Conservation (phyloP, 257 asterid genomes). For the Vinca minor region DNA sequence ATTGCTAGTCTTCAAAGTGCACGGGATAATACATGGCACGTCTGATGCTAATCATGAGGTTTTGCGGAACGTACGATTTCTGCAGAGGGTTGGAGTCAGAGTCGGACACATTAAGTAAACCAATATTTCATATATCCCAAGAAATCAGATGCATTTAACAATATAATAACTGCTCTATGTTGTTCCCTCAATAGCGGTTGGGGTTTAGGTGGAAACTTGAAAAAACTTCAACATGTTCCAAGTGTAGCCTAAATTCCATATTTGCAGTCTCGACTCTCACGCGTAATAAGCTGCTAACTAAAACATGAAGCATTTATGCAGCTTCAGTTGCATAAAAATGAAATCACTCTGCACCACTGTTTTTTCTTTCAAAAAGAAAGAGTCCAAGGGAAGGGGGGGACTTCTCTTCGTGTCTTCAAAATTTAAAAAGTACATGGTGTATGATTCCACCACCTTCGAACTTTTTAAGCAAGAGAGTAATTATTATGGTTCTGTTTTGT, state of each 20-base stretch:
- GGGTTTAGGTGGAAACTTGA: background rate
- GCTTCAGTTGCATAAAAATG: too few relatives aligned
- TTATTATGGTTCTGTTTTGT: too few relatives aligned
- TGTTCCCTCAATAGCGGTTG: background rate
- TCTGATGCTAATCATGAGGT: constrained; percentile 6
- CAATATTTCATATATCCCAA: too few relatives aligned
- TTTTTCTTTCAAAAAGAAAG: too few relatives aligned
- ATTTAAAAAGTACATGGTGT: too few relatives aligned
- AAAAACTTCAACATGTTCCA: too few relatives aligned
- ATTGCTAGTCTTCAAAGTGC: constrained; percentile 1
- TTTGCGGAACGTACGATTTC: background rate
- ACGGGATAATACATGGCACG: constrained; percentile 2
- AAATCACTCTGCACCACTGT: background rate
- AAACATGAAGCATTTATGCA: background rate
- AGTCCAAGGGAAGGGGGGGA: too few relatives aligned
- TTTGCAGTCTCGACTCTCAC: background rate
- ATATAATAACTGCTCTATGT: background rate
- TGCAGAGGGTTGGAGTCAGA: background rate
- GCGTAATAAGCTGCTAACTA: background rate
- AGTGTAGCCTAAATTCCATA: too few relatives aligned
- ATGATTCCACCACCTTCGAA: too few relatives aligned
- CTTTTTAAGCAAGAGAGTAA: background rate
- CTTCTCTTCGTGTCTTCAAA: background rate
- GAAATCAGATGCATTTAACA: background rate
- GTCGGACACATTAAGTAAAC: background rate